Conservation (phyloP, 2,329 filamentous ascomycete species). For the Neocucurbitaria cava region DNA sequence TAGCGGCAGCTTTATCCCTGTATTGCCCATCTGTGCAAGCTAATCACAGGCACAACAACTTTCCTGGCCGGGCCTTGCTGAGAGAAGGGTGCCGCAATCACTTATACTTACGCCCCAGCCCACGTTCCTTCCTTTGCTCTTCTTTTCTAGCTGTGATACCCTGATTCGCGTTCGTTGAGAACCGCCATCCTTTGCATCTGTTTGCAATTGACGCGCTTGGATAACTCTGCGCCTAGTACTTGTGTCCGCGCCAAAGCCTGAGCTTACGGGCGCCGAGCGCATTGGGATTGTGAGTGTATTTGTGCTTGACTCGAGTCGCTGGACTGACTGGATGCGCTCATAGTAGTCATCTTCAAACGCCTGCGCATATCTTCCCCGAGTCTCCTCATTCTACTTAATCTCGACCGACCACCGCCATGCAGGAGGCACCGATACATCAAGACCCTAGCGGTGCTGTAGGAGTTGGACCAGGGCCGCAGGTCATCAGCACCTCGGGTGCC, state of each 20-base stretch:
- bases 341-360: slow-evolving; percentile 7
- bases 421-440: slow-evolving; percentile 19
- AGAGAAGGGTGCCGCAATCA: slow-evolving; percentile 2
- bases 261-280: slow-evolving; percentile 14
- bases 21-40: slow-evolving; percentile 11
- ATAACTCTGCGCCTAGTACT: slow-evolving; percentile 2
- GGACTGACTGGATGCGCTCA: slow-evolving; percentile 15
- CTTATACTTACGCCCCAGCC: slow-evolving; percentile 9
- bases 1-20: slow-evolving; percentile 23
- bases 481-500: slow-evolving; percentile 49
- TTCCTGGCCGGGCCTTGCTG: slow-evolving; percentile 12
- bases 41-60: slow-evolving; percentile 23
- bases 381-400: not conserved
- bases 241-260: slow-evolving; percentile 8
- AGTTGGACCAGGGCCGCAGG: slow-evolving; percentile 53
- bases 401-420: slow-evolving; percentile 6
- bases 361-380: not conserved
- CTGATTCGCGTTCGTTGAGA: not conserved
- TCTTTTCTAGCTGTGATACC: slow-evolving; percentile 1
- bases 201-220: slow-evolving; percentile 4
- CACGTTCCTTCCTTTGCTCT: slow-evolving; percentile 5
- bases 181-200: not conserved
- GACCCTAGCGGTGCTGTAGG: slow-evolving; percentile 41
- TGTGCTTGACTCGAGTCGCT: slow-evolving; percentile 9
- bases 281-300: slow-evolving; percentile 19